phyloP scores from a whole-genome alignment of 2,329 filamentous ascomycete genomes.

The Fusarium sambucinum region DNA sequence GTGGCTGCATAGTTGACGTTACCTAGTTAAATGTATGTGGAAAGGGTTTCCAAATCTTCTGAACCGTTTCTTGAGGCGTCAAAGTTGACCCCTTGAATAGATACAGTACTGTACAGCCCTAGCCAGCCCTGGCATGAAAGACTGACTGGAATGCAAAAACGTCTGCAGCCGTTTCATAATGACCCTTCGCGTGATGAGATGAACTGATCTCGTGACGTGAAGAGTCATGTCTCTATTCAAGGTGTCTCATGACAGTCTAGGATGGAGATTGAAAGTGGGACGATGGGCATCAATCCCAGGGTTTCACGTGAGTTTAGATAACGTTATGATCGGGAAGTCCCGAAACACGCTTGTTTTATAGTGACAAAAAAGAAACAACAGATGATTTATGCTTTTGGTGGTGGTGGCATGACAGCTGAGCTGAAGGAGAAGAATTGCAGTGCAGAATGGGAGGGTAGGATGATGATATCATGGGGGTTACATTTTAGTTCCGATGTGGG shows the following conservation, averaged over 20 bases:
- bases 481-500: conserved; percentile 26
- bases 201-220: conserved; percentile 28
- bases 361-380: conserved; percentile 20
- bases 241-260: conserved; percentile 25
- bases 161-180: conserved; percentile 24
- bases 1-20: conserved; percentile 21
- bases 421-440: neutral
- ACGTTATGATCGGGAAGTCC: conserved; percentile 36
- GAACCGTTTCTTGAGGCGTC: conserved; percentile 10
- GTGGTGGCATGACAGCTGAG: conserved; percentile 43
- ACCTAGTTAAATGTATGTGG: neutral
- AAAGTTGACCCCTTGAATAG: conserved; percentile 6
- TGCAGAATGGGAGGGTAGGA: conserved; percentile 39
- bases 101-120: conserved; percentile 3
- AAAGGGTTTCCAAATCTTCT: neutral
- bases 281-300: conserved; percentile 8
- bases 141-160: conserved; percentile 18
- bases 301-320: conserved; percentile 13
- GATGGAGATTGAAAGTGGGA: conserved; percentile 9
- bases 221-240: conserved; percentile 27
- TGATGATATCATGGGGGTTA: conserved; percentile 49
- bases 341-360: conserved; percentile 23
- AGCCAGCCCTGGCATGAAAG: neutral
- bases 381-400: conserved; percentile 29
- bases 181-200: conserved; percentile 26